Base-by-base conservation (phyloP, 257 asterid genomes). In the Echites panduratus region DNA sequence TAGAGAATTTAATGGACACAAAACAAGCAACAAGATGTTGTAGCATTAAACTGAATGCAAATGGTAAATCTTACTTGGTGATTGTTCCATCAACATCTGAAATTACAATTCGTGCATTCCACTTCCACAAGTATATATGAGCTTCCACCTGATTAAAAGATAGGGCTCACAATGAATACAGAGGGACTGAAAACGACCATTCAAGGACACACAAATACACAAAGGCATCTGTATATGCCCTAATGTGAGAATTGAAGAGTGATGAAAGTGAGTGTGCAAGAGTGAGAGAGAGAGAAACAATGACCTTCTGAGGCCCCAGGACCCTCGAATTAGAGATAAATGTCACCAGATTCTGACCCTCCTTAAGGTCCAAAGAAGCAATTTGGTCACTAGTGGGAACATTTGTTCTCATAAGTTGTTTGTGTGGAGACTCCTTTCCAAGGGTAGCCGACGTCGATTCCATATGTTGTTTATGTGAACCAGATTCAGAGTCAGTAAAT, bases 1-100 rank as follows among this genome's bases (percentile, higher is more conserved):
- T 32, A 3, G 38, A 32, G 38, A 32, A 32, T 32, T 32, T 32
- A 43, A 29, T 17, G 17, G 19, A 45, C 40, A 75, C 49, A 74
- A 16, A 49, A 66, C 29, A 8, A 50, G 50, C 63, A 3, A 32
- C 49, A 59, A 73, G 70, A 53, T 59, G 11, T 4, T 40, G 43
- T 57, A 32, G 47, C 40, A 63, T 54, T 5, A n/a, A 48, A 53
- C 41, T 13, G 64, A 47, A 7, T 32, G 19, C 67, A 35, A 66
- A 47, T 41, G 62, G 61, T 29, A 66, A 72, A 59, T 41, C 96
- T 80, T 81, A 95, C 99, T 87, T 95, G 84, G 98, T 95, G 82
- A 95, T 95, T 76, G 99, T 92, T 77, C 99, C 99, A 76, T 95
- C 99, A 62, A 95, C 99, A 63, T 92, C 98, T 48, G 99, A 95